These are phyloP conservation scores for Dillenia suffruticosa DNA, from an alignment of 164 flowering plant genomes.

Conservation along the genomic window DNA sequence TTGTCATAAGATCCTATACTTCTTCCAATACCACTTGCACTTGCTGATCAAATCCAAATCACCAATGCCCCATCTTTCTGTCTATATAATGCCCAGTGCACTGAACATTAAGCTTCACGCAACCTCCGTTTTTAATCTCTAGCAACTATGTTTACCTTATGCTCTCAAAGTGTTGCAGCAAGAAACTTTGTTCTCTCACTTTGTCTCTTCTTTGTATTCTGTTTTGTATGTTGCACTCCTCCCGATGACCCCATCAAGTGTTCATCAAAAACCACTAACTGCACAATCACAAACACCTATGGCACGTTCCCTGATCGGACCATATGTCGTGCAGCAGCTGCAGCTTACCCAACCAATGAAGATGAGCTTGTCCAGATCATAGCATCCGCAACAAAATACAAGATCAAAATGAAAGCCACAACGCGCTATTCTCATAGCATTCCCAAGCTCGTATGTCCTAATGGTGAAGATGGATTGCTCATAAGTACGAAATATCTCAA, in stretches of 20 bases:
- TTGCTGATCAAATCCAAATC: no score
- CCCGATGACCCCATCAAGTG: conserved; percentile 66
- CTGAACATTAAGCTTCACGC: no score
- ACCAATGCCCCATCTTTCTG: no score
- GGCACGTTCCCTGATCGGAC: conserved; percentile 66
- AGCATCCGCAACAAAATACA: conserved; percentile 36
- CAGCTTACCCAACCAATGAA: conserved; percentile 49
- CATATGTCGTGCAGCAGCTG: conserved; percentile 42
- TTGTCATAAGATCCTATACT: no score
- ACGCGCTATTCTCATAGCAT: conserved; percentile 61
- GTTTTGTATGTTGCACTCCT: conserved; percentile 29
- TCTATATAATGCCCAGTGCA: no score
- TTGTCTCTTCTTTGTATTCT: conserved; percentile 9
- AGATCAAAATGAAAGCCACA: conserved; percentile 51
- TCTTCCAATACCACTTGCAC: no score
- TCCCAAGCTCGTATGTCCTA: conserved; percentile 61
- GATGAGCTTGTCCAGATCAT: conserved; percentile 45
- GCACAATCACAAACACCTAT: conserved; percentile 73
- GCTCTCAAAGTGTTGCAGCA: no score
- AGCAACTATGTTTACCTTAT: no score
- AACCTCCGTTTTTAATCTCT: no score
- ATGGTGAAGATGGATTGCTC: conserved; percentile 46
- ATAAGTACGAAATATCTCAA: conserved; percentile 59
- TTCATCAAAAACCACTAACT: conserved; percentile 23
- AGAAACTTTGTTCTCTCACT: background rate